phyloP scores from a whole-genome alignment of 2,329 filamentous ascomycete species.

The Exophiala spinifera region DNA sequence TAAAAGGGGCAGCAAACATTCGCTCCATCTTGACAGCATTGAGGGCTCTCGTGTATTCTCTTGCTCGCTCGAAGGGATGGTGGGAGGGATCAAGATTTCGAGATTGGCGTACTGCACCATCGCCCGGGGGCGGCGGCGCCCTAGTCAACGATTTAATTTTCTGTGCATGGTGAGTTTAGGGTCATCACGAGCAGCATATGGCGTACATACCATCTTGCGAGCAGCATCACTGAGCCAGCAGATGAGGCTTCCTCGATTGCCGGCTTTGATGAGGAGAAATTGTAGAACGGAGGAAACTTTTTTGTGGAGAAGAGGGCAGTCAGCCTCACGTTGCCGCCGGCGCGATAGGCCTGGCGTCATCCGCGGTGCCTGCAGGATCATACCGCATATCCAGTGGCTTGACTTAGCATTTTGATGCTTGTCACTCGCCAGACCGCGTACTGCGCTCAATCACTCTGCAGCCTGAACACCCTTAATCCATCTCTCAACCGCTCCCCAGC shows the following conservation, averaged over 20 bases:
- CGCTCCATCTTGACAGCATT: constrained; percentile 90
- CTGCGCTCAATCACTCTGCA: not conserved
- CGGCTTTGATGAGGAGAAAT: not conserved
- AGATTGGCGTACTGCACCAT: constrained; percentile 44
- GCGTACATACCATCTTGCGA: constrained; percentile 15
- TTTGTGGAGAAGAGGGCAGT: constrained; percentile 13
- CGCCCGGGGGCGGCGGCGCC: constrained; percentile 46
- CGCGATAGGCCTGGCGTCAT: not conserved
- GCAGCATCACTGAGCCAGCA: constrained; percentile 4
- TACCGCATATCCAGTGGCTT: too few species aligned
- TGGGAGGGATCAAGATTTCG: constrained; percentile 71
- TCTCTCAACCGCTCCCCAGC: not conserved
- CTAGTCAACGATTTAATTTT: constrained; percentile 57
- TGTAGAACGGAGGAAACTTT: constrained; percentile 11
- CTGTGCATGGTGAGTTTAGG: constrained; percentile 26
- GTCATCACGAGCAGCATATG: not conserved
- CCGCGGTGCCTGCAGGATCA: not conserved
- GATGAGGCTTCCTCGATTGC: not conserved
- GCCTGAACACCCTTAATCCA: not conserved
- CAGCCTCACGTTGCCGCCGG: too few species aligned
- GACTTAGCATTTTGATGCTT: not conserved
- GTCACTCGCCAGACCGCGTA: constrained; percentile 4
- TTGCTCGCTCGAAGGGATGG: constrained; percentile 85
- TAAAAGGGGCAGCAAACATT: constrained; percentile 82
- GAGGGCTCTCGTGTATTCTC: constrained; percentile 75